Conservation (phyloP, 108 stramenopile species). For the Nannochloropsis oceanica region DNA sequence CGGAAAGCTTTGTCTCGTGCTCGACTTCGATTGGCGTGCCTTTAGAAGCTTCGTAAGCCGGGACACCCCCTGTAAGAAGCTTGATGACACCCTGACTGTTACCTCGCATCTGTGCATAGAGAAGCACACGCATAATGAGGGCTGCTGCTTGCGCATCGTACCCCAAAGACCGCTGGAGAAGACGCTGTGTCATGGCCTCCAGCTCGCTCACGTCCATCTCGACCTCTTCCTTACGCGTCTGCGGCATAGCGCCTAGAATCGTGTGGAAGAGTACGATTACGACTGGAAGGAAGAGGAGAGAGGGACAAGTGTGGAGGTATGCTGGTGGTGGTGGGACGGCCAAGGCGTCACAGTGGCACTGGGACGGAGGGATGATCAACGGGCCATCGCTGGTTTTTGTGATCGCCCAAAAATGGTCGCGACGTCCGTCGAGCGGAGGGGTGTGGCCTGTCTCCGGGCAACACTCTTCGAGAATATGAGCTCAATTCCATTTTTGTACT, state of each 20-base stretch:
- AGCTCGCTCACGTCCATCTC: background rate
- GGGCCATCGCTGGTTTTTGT: too few relatives aligned
- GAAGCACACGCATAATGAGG: background rate
- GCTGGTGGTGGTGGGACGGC: too few relatives aligned
- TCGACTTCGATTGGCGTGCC: background rate
- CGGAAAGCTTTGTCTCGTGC: conserved; percentile 19
- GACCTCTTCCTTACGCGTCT: background rate
- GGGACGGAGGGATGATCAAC: too few relatives aligned
- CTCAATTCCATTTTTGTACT: too few relatives aligned
- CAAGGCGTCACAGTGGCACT: too few relatives aligned
- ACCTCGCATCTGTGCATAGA: background rate
- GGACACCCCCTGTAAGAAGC: conserved; percentile 9
- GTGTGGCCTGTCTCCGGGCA: too few relatives aligned
- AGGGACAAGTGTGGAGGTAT: too few relatives aligned
- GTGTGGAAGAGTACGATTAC: too few relatives aligned
- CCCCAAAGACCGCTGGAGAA: background rate
- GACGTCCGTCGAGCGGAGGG: too few relatives aligned
- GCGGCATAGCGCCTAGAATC: background rate
- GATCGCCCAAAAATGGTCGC: too few relatives aligned
- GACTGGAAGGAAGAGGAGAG: too few relatives aligned
- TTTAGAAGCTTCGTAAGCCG: background rate
- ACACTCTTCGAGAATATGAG: too few relatives aligned
- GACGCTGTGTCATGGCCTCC: background rate
- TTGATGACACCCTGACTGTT: conserved; percentile 22
- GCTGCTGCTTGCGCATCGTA: background rate